These are phyloP conservation scores for Globisporangium nodosum DNA, from an alignment of 352 stramenopile species.

Conservation along the genomic window DNA sequence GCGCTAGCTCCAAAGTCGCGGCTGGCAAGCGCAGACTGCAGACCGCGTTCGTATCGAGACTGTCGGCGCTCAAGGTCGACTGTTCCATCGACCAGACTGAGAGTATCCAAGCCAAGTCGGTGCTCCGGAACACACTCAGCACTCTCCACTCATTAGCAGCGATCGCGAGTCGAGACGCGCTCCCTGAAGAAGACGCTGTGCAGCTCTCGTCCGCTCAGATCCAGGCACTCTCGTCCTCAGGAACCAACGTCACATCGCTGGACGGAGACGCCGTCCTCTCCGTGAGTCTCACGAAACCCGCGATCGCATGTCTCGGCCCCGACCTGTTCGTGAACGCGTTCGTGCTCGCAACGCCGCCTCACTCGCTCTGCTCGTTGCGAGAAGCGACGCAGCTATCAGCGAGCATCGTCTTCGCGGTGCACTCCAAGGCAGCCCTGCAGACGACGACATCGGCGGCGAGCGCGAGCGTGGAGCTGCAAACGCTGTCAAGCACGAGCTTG, in stretches of 20 bases:
- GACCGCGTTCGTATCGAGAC: neutral
- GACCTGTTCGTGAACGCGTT: constrained; percentile 51
- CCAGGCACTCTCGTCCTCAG: constrained; percentile 28
- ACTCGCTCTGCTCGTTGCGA: constrained; percentile 38
- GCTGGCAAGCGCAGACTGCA: neutral
- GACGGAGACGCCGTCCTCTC: constrained; percentile 9
- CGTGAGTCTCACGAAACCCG: constrained; percentile 37
- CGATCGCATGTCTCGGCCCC: constrained; percentile 35
- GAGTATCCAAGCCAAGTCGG: constrained; percentile 13
- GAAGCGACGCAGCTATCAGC: constrained; percentile 34
- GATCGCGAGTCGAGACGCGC: constrained; percentile 41
- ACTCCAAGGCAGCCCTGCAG: constrained; percentile 29
- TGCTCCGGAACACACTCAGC: constrained; percentile 27
- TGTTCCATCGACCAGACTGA: constrained; percentile 12
- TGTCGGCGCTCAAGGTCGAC: constrained; percentile 2
- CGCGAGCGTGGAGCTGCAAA: constrained; percentile 21
- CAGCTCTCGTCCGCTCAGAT: constrained; percentile 26
- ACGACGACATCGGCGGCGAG: constrained; percentile 10
- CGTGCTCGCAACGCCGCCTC: constrained; percentile 24
- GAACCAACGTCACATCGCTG: constrained; percentile 13
- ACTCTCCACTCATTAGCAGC: constrained; percentile 49
- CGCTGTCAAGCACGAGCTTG: constrained; percentile 24
- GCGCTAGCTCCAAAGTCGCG: neutral
- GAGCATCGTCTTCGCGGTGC: constrained; percentile 38
- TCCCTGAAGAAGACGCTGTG: constrained; percentile 31